phyloP scores from a whole-genome alignment of 768 basidiomycete genomes.

The Boletus reticulatus region DNA sequence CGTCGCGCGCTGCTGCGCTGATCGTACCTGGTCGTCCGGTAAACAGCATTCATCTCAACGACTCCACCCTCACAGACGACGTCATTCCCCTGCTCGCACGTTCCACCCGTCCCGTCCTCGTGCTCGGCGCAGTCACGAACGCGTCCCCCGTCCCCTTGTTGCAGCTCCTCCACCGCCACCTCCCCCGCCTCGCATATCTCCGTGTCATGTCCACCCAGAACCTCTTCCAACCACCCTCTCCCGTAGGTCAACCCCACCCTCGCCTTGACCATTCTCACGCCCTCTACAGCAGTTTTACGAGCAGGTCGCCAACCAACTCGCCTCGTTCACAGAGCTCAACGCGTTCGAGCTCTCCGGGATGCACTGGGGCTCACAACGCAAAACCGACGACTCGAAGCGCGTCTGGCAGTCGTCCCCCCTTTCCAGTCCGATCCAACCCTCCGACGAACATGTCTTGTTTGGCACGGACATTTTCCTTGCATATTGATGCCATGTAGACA shows the following conservation, averaged over 20 bases:
- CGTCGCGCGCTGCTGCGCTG: slow-evolving; percentile 49
- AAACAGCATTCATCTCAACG: slow-evolving; percentile 57
- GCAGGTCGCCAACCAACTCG: slow-evolving; percentile 54
- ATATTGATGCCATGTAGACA: slow-evolving; percentile 26
- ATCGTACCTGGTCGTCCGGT: slow-evolving; percentile 69
- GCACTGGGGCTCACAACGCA: slow-evolving; percentile 64
- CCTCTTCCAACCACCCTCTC: slow-evolving; percentile 48
- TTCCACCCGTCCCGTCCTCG: slow-evolving; percentile 48
- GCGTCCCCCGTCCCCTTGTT: slow-evolving; percentile 58
- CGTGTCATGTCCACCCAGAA: slow-evolving; percentile 58
- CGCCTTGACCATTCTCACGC: slow-evolving; percentile 2
- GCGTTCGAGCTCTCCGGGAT: slow-evolving; percentile 75
- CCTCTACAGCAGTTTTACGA: slow-evolving; percentile 57
- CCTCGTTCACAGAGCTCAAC: slow-evolving; percentile 57
- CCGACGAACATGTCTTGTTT: slow-evolving; percentile 31
- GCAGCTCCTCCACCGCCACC: slow-evolving; percentile 49
- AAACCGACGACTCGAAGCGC: slow-evolving; percentile 41
- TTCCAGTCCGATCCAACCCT: slow-evolving; percentile 26
- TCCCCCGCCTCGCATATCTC: slow-evolving; percentile 63
- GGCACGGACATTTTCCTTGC: slow-evolving; percentile 28
- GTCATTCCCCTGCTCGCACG: slow-evolving; percentile 50
- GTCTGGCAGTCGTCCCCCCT: slow-evolving; percentile 56
- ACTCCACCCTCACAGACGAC: slow-evolving; percentile 57
- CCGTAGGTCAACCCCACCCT: slow-evolving; percentile 32
- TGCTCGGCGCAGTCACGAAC: slow-evolving; percentile 60